phyloP scores from a whole-genome alignment of 2,329 filamentous ascomycete genomes.

The Clarireedia paspali region DNA sequence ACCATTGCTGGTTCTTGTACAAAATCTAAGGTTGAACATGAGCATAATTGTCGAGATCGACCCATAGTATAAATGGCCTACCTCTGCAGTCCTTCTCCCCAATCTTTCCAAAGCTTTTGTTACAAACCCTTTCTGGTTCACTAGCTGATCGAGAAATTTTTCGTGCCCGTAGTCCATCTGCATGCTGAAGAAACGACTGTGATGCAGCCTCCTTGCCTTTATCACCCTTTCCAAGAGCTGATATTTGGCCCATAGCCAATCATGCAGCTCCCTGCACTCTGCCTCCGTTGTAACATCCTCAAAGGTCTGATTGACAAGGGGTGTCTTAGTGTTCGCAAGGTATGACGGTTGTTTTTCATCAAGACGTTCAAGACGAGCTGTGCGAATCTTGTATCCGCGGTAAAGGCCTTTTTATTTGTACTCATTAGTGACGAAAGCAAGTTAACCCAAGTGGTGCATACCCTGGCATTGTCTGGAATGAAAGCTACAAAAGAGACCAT shows the following conservation, averaged over 20 bases:
- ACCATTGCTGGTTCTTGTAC: conserved; percentile 41
- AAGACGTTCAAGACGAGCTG: conserved; percentile 35
- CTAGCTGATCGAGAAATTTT: conserved; percentile 32
- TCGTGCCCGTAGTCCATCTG: conserved; percentile 37
- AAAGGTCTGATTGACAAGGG: conserved; percentile 36
- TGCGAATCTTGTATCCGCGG: conserved; percentile 41
- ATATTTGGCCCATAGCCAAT: conserved; percentile 31
- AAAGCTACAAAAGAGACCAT: conserved; percentile 36
- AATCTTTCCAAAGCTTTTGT: conserved; percentile 34
- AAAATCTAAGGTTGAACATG: conserved; percentile 16
- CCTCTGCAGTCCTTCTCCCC: conserved; percentile 34
- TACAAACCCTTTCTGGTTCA: conserved; percentile 27
- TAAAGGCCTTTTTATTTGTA: conserved; percentile 31
- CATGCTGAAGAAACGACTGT: conserved; percentile 35
- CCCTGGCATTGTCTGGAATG: conserved; percentile 36
- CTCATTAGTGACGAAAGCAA: background rate
- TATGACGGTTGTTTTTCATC: conserved; percentile 31
- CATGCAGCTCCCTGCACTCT: conserved; percentile 33
- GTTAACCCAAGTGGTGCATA: background rate
- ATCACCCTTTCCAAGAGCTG: conserved; percentile 35
- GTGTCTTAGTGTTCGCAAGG: conserved; percentile 29
- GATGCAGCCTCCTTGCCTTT: conserved; percentile 35
- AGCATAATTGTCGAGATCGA: background rate
- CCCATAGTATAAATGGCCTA: conserved; percentile 16
- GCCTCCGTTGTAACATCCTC: conserved; percentile 31